These are phyloP conservation scores for Tarenaya hassleriana DNA, from an alignment of 345 rosid species.

Conservation along the genomic window DNA sequence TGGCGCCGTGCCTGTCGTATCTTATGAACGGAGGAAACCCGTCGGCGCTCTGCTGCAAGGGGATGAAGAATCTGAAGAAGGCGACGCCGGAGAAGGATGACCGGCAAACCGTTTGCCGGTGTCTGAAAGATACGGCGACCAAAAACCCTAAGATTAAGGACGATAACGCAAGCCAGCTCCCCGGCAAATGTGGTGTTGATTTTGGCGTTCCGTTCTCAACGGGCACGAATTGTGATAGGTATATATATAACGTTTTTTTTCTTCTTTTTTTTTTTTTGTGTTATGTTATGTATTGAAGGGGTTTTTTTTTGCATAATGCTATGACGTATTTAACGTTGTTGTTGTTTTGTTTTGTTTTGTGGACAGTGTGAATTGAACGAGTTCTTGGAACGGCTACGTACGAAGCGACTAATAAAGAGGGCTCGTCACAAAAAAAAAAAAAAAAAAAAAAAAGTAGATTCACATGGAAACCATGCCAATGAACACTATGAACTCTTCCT, in stretches of 20 bases:
- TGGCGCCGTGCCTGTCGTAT: constrained; percentile 27
- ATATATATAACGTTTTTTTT: not conserved
- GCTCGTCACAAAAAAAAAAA: no score
- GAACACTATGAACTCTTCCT: no score
- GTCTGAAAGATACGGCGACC: constrained; percentile 26
- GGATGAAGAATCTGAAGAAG: constrained; percentile 22
- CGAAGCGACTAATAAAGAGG: no score
- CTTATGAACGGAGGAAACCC: constrained; percentile 23
- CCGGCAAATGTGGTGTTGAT: constrained; percentile 27
- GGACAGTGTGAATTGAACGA: constrained; percentile 26
- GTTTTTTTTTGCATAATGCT: no score
- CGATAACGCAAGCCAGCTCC: constrained; percentile 25
- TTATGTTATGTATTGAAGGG: no score
- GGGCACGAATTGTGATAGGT: constrained; percentile 27
- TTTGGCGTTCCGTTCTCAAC: constrained; percentile 30
- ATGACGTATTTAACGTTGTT: no score
- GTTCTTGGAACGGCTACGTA: not conserved
- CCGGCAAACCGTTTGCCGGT: constrained; percentile 23
- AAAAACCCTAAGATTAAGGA: constrained; percentile 22
- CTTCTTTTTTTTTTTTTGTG: not conserved
- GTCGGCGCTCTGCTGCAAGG: constrained; percentile 18
- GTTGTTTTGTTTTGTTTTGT: not conserved
- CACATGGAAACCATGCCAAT: no score
- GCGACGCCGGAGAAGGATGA: constrained; percentile 22
- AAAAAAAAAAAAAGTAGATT: no score